Percentiles rank a stretch among this genome's conserved stretches.
phyloP scores from a whole-genome alignment of 2,329 filamentous ascomycete species.

The Neurospora crassa region DNA sequence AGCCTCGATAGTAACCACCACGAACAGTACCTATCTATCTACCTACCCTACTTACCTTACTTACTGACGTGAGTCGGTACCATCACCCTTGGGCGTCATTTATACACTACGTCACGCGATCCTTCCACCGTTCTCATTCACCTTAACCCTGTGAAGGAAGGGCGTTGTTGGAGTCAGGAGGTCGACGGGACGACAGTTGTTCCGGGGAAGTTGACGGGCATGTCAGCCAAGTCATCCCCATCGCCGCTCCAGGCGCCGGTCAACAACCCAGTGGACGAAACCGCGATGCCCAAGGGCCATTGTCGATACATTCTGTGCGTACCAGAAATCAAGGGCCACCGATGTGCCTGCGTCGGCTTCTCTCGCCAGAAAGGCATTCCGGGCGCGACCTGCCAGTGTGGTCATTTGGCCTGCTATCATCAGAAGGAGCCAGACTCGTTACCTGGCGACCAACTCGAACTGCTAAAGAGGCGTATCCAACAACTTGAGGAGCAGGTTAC shows the following conservation, averaged over 20 bases:
- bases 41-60: not conserved
- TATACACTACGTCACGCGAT: not conserved
- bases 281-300: slow-evolving; percentile 44
- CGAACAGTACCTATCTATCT: not conserved
- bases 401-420: slow-evolving; percentile 52
- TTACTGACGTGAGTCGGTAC: not conserved
- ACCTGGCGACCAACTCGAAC: slow-evolving; percentile 30
- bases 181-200: not conserved
- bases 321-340: slow-evolving; percentile 46
- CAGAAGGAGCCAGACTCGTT: slow-evolving; percentile 36
- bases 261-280: slow-evolving; percentile 28
- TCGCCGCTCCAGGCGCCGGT: slow-evolving; percentile 21
- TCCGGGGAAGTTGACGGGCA: slow-evolving; percentile 4
- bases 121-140: not conserved
- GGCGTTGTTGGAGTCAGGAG: not conserved
- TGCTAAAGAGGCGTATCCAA: slow-evolving; percentile 36
- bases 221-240: slow-evolving; percentile 22
- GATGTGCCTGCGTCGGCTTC: slow-evolving; percentile 50
- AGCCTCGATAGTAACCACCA: slow-evolving; percentile 15
- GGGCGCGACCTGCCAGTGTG: slow-evolving; percentile 47
- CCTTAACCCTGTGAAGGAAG: not conserved
- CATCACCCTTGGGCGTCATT: not conserved
- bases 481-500: slow-evolving; percentile 34
- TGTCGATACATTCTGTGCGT: slow-evolving; percentile 50
- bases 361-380: slow-evolving; percentile 43